A percentile compares a stretch with the other conserved stretches of the same genome.
These are phyloP conservation scores for Crucihimalaya himalaica DNA, from an alignment of 345 rosid species.

Conservation along the genomic window DNA sequence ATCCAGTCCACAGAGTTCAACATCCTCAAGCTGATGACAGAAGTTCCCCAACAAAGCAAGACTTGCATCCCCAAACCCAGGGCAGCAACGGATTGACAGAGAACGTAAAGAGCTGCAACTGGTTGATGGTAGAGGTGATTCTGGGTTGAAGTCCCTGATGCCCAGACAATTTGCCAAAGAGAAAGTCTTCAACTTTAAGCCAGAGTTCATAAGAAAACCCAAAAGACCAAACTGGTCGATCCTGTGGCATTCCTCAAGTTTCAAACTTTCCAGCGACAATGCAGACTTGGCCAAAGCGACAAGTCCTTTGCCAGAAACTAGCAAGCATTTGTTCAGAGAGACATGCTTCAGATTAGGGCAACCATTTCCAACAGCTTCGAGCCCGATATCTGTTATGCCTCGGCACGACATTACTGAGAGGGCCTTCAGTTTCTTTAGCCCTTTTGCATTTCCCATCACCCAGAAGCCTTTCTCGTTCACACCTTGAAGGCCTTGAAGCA, in stretches of 20 bases:
- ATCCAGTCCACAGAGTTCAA: constrained; percentile 67
- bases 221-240: constrained; percentile 81
- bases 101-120: constrained; percentile 64
- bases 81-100: constrained; percentile 65
- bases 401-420: constrained; percentile 61
- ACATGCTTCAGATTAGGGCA: constrained; percentile 81
- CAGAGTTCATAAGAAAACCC: constrained; percentile 64
- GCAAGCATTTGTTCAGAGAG: constrained; percentile 56
- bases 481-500: constrained; percentile 62
- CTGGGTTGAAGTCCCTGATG: constrained; percentile 55
- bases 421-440: constrained; percentile 81
- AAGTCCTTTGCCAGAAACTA: constrained; percentile 80
- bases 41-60: constrained; percentile 66
- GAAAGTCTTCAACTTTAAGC: constrained; percentile 60
- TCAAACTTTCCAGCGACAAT: constrained; percentile 67
- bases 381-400: constrained; percentile 83
- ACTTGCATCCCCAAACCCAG: constrained; percentile 77
- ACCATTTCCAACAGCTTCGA: constrained; percentile 77
- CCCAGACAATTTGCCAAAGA: constrained; percentile 74
- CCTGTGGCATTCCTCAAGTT: constrained; percentile 94
- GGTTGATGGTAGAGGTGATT: constrained; percentile 40
- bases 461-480: constrained; percentile 92
- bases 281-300: constrained; percentile 71
- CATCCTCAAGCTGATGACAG: constrained; percentile 70
- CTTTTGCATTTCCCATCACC: constrained; percentile 91